Evolutionary conservation across 2,329 filamentous ascomycete species (phyloP), one percentile per base, ranked within the genome.

Genomic region (Cladophialophora psammophila): DNA sequence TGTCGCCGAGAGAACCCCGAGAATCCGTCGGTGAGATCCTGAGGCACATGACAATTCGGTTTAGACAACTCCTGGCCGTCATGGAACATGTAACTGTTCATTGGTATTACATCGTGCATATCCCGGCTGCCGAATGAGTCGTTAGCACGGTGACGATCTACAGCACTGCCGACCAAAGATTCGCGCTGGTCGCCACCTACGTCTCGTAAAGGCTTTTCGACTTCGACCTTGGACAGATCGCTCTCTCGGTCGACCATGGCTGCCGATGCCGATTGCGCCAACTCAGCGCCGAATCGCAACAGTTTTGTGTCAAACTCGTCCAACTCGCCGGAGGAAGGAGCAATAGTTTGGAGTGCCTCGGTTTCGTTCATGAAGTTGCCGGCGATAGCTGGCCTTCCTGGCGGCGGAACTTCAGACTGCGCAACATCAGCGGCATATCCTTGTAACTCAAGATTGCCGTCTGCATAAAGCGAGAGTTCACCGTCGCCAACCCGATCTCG

Each of bases 1-100:
- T 67, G 63, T 35, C 42, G 57, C 60, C 64, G 66, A 63, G 66
- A 60, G 42, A 69, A 67, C 32, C 64, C 67, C 53, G 59, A 66
- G 45, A 68, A 71, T 12, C 52, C 56, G 18, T 31, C 35, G 26
- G 55, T 20, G 35, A 48, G 10, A 40, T 48, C 64, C 10, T 61
- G 53, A 31, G 45, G 15, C 45, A 31, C 32, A 61, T 48, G 52
- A 52, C 32, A 50, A 38, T 58, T 5, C 34, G 5, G 3, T 40
- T 5, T 2, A 61, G 48, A 35, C 1, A 34, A 50, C 50, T 34
- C 50, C 48, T 55, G 56, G 18, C 55, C 1, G 15, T 18, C 34
- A 9, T 50, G 15, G 8, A n/a, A 34, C 15, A 9, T 26, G 38
- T 32, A 18, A 34, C 7, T 36, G 31, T 38, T 9, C 38, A 13